Percentiles rank a stretch among this genome's conserved stretches.
Evolutionary conservation across 108 stramenopile species (phyloP).

Genomic region (Nitzschia putrida): DNA sequence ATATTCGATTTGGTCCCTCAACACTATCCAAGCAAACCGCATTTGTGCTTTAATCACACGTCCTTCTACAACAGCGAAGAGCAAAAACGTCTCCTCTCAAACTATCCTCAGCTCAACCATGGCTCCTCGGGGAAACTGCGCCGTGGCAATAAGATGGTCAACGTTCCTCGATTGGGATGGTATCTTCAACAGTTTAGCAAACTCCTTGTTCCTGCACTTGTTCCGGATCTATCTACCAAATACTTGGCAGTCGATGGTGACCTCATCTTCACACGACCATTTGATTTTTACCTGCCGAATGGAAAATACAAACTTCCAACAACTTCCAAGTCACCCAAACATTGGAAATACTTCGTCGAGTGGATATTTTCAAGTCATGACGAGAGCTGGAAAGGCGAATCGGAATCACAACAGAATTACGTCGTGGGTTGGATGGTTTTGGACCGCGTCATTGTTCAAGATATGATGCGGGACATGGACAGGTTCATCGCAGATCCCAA

Average conservation of each 20-base stretch:
- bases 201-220: slow-evolving; percentile 6
- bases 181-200: slow-evolving; percentile 26
- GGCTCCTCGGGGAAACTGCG: slow-evolving; percentile 9
- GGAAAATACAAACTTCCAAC: slow-evolving; percentile 13
- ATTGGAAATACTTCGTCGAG: slow-evolving; percentile 22
- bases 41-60: slow-evolving; percentile 9
- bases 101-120: slow-evolving; percentile 3
- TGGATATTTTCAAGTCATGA: slow-evolving; percentile 10
- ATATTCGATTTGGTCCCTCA: slow-evolving; percentile 20
- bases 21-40: slow-evolving; percentile 10
- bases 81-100: not conserved
- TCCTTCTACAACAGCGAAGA: slow-evolving; percentile 7
- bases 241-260: slow-evolving; percentile 20
- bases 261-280: slow-evolving; percentile 16
- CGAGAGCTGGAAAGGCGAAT: not conserved
- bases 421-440: slow-evolving; percentile 29
- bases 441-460: slow-evolving; percentile 7
- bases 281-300: slow-evolving; percentile 1
- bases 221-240: slow-evolving; percentile 16
- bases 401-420: slow-evolving; percentile 6
- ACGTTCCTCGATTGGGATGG: slow-evolving; percentile 15
- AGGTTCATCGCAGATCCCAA: not conserved
- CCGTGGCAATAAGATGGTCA: slow-evolving; percentile 8
- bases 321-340: slow-evolving; percentile 11
- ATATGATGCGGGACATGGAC: slow-evolving; percentile 15